A percentile compares a stretch with the other conserved stretches of the same genome.
Evolutionary conservation across 805 yeast species (phyloP).

Genomic region (Cyberlindnera americana): DNA sequence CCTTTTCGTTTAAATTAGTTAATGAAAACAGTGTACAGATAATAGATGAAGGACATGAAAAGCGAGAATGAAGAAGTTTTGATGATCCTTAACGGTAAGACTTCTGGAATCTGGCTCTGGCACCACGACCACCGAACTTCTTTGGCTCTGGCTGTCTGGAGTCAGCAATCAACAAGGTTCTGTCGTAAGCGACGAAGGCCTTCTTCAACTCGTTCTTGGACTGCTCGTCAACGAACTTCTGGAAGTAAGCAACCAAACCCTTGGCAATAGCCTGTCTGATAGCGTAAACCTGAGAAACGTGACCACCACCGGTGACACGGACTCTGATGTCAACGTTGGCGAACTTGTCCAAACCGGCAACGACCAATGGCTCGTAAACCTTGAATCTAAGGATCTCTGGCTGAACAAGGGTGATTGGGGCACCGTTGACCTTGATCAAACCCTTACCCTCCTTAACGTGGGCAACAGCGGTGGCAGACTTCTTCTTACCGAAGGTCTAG

Average conservation of each 20-base stretch:
- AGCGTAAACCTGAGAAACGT: conserved; percentile 99
- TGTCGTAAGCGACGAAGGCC: conserved; percentile 96
- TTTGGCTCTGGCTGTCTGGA: conserved; percentile 99
- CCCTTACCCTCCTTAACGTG: conserved; percentile 99
- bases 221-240: conserved; percentile 98
- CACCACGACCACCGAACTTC: conserved; percentile 99
- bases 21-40: conserved; percentile 24
- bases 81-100: conserved; percentile 84
- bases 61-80: conserved; percentile 15
- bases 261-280: conserved; percentile 99
- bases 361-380: conserved; percentile 98
- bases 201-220: conserved; percentile 99
- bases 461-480: conserved; percentile 99
- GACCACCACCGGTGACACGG: conserved; percentile 99
- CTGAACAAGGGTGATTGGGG: conserved; percentile 98
- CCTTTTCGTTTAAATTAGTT: conserved; percentile 15
- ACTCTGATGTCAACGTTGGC: conserved; percentile 98
- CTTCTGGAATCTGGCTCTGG: conserved; percentile 99
- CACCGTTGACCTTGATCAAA: conserved; percentile 98
- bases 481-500: conserved; percentile 99
- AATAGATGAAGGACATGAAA: conserved; percentile 20
- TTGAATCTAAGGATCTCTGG: conserved; percentile 99
- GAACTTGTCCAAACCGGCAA: conserved; percentile 98
- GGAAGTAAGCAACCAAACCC: conserved; percentile 99
- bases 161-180: conserved; percentile 99